Percentiles rank a stretch among this genome's conserved stretches.
phyloP scores from a whole-genome alignment of 2,329 filamentous ascomycete species.

The Sordariomycetes sp. region DNA sequence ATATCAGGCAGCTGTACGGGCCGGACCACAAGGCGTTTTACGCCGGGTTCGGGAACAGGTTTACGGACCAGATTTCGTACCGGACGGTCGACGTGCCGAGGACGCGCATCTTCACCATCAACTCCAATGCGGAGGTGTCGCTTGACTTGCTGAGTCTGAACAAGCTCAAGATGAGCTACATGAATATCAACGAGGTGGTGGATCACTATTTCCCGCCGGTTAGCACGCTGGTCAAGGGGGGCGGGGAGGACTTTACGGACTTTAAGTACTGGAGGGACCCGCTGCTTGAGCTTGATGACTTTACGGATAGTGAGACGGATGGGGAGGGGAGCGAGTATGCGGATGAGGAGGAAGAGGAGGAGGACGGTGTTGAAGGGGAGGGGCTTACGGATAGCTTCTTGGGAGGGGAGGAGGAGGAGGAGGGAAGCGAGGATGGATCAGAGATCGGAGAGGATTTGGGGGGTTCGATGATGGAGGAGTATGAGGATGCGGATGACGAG shows the following conservation, averaged over 20 bases:
- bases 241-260: constrained; percentile 90
- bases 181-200: constrained; percentile 92
- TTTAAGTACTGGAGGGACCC: constrained; percentile 92
- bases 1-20: constrained; percentile 82
- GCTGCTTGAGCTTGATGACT: constrained; percentile 75
- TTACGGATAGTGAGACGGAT: constrained; percentile 64
- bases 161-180: constrained; percentile 92
- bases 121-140: constrained; percentile 90
- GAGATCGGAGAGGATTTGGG: constrained; percentile 18
- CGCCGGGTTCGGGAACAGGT: constrained; percentile 88
- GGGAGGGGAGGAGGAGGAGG: constrained; percentile 33
- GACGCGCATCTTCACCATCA: constrained; percentile 95
- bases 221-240: constrained; percentile 71
- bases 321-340: constrained; percentile 2
- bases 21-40: constrained; percentile 75
- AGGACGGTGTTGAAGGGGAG: constrained; percentile 22
- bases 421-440: constrained; percentile 12
- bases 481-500: constrained; percentile 23
- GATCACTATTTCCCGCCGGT: constrained; percentile 97
- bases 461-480: constrained; percentile 15
- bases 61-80: constrained; percentile 94
- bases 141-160: constrained; percentile 82
- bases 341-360: constrained; percentile 35
- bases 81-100: constrained; percentile 90
- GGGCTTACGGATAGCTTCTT: constrained; percentile 43